These are phyloP conservation scores for Claviceps sp. DNA, from an alignment of 2,329 filamentous ascomycete genomes.

Conservation along the genomic window DNA sequence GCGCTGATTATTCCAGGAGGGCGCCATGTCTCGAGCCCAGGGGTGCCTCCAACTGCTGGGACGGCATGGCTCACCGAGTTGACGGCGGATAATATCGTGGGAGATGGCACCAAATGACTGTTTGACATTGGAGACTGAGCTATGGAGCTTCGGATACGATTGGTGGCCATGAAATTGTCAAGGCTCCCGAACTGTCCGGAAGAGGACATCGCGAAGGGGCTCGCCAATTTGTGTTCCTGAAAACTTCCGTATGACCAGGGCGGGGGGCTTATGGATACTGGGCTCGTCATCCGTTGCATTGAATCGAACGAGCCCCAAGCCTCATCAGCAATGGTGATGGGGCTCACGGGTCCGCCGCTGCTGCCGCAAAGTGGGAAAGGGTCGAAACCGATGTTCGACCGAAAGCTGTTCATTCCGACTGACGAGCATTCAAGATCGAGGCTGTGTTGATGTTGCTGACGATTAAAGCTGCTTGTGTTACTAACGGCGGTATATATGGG, in stretches of 20 bases:
- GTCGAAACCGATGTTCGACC: slow-evolving; percentile 5
- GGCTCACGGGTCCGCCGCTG: slow-evolving; percentile 16
- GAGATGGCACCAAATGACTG: slow-evolving; percentile 8
- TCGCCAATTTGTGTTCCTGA: slow-evolving; percentile 17
- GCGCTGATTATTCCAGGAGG: slow-evolving; percentile 17
- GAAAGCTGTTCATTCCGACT: slow-evolving; percentile 11
- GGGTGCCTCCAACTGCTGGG: slow-evolving; percentile 18
- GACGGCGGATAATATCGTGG: slow-evolving; percentile 13
- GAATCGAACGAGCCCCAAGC: slow-evolving; percentile 19
- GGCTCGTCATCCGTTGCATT: slow-evolving; percentile 19
- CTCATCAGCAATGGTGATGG: slow-evolving; percentile 19
- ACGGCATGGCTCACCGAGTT: slow-evolving; percentile 8
- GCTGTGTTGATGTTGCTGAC: slow-evolving; percentile 8
- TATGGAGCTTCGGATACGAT: slow-evolving; percentile 16
- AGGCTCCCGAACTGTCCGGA: slow-evolving; percentile 19
- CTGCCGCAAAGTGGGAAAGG: slow-evolving; percentile 4
- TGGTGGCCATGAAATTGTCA: slow-evolving; percentile 19
- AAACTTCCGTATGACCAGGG: slow-evolving; percentile 19
- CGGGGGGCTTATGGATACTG: slow-evolving; percentile 17
- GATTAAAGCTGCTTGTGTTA: neutral
- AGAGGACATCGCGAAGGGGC: slow-evolving; percentile 14
- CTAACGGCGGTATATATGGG: slow-evolving; percentile 16
- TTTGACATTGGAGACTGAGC: slow-evolving; percentile 12
- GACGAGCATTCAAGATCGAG: slow-evolving; percentile 8
- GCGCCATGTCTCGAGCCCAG: slow-evolving; percentile 25